Conservation (phyloP, 2,329 filamentous ascomycete genomes). For the Talaromyces sp. region DNA sequence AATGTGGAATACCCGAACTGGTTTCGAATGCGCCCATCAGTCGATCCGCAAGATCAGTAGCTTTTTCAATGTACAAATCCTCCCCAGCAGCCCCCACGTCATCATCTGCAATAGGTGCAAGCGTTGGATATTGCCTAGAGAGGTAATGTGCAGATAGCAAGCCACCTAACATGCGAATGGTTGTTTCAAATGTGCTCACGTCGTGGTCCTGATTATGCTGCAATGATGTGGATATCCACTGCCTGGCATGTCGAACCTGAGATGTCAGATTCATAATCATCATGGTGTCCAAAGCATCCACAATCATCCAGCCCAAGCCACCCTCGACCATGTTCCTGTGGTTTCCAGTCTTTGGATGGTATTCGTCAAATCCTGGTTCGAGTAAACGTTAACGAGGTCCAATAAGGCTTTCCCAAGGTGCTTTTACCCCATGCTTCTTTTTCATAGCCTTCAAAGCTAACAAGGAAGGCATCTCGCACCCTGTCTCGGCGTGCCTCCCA, state of each 20-base stretch:
- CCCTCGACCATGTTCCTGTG: constrained; percentile 83
- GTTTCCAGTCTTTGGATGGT: constrained; percentile 76
- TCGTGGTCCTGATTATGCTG: constrained; percentile 91
- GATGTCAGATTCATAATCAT: constrained; percentile 98
- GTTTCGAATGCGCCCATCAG: constrained; percentile 87
- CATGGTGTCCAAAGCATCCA: constrained; percentile 92
- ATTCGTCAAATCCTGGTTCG: constrained; percentile 65
- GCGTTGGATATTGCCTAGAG: constrained; percentile 77
- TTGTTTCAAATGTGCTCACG: constrained; percentile 97
- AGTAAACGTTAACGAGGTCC: constrained; percentile 15
- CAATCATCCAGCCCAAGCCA: constrained; percentile 96
- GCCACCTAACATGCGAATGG: constrained; percentile 94
- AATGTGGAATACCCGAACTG: constrained; percentile 80
- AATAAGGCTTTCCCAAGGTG: not conserved
- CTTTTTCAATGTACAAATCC: constrained; percentile 94
- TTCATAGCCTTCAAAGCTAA: constrained; percentile 92
- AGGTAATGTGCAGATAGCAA: constrained; percentile 92
- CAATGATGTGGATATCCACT: constrained; percentile 82
- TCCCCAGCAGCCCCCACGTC: constrained; percentile 75
- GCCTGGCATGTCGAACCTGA: constrained; percentile 77
- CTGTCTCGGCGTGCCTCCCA: constrained; percentile 78
- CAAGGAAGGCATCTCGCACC: constrained; percentile 84
- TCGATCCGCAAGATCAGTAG: constrained; percentile 86
- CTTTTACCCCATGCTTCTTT: constrained; percentile 84
- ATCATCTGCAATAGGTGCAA: constrained; percentile 73